Evolutionary conservation across 202 grass and related monocot genomes (phyloP), one percentile per base, ranked within the genome.

Genomic region (Alloteropsis angusta): DNA sequence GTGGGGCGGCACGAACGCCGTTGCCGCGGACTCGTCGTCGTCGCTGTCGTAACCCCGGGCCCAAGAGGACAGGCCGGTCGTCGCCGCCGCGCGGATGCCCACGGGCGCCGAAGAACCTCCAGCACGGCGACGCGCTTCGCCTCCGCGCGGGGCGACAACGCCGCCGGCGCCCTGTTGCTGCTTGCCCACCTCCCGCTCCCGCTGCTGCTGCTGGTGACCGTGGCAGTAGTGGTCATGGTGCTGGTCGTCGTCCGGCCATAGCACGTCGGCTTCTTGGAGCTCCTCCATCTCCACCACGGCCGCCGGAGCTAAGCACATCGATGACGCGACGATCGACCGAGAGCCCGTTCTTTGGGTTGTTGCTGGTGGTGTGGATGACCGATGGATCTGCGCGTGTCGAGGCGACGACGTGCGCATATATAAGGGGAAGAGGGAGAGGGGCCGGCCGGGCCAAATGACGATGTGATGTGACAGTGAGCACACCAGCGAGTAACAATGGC

Each of bases 231-330:
- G n/a, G 25, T 43, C 59, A 7, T 23, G 21, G 63, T 35, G 3
- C 18, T 67, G 6, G 41, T 59, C n/a, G 46, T 55, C 1, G 19
- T 80, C 77, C 26, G 88, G 88, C 82, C 90, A 97, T 0, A 97
- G 72, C 50, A 93, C 71, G 23, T 91, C 93, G 44, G 65, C 21
- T 67, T 93, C 93, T 44, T 87, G 77, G 80, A 85, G 64, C 78
- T 97, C 93, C 78, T 86, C 90, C 86, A 87, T 86, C 34, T n/a
- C n/a, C n/a, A n/a, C 66, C 44, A 34, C 10, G 0, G 7, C 11
- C 56, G 62, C 59, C 43, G 56, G 62, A 59, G 74, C 68, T 39
- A 71, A 37, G 66, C 19, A 22, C 46, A 45, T 59, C 25, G 42
- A 60, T 38, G 22, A 2, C n/a, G 19, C 39, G 38, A 44, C 38